Evolutionary conservation across 2,329 filamentous ascomycete genomes (phyloP).

Genomic region (Microcyclospora tardicrescens): DNA sequence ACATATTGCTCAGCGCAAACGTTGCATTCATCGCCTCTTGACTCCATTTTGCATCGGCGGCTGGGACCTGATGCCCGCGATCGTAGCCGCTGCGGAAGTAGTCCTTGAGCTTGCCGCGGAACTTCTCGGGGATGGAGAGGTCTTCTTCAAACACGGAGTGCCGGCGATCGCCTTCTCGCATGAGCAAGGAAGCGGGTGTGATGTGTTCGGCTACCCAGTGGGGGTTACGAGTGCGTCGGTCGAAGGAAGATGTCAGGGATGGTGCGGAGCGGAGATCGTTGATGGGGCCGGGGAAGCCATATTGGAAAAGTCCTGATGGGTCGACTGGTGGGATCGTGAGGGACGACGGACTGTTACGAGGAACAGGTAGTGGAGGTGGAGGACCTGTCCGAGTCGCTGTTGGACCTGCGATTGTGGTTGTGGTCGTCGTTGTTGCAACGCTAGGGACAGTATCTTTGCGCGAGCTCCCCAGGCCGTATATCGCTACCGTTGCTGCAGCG

Average conservation of each 20-base stretch:
- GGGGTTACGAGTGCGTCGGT: conserved; percentile 81
- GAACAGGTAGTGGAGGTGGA: conserved; percentile 14
- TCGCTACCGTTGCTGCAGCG: conserved; percentile 35
- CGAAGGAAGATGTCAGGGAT: conserved; percentile 75
- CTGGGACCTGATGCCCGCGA: conserved; percentile 90
- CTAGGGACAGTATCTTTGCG: conserved; percentile 13
- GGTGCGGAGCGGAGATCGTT: conserved; percentile 65
- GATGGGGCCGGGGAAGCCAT: conserved; percentile 78
- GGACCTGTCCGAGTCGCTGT: conserved; percentile 15
- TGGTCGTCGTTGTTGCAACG: conserved; percentile 18
- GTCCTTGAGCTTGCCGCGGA: conserved; percentile 81
- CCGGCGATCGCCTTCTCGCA: conserved; percentile 67
- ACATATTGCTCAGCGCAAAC: conserved; percentile 92
- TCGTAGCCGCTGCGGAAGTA: conserved; percentile 94
- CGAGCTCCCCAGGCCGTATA: conserved; percentile 27
- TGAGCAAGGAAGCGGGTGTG: conserved; percentile 67
- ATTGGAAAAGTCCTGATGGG: conserved; percentile 40
- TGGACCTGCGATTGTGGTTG: conserved; percentile 21
- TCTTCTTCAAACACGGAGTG: conserved; percentile 78
- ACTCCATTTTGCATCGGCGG: conserved; percentile 91
- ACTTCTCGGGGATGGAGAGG: conserved; percentile 62
- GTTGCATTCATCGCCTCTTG: conserved; percentile 92
- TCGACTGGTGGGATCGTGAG: conserved; percentile 28
- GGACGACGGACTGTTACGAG: conserved; percentile 12
- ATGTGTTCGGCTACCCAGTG: conserved; percentile 92